Evolutionary conservation across 805 yeast species (phyloP).

Genomic region (Candida nonsorbophila): DNA sequence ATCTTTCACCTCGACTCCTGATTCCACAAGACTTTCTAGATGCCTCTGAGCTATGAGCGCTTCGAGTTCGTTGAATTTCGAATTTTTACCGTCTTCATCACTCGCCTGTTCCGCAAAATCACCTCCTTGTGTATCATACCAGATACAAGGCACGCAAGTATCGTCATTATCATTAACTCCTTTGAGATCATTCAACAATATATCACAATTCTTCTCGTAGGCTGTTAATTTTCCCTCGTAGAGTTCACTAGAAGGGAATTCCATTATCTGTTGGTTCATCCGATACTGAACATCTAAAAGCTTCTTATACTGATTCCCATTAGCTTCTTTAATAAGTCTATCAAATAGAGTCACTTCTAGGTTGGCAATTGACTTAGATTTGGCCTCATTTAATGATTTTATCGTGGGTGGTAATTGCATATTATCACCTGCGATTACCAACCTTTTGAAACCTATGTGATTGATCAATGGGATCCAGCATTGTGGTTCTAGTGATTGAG

Average conservation of each 20-base stretch:
- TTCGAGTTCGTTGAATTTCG: constrained; percentile 78
- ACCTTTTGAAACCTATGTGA: constrained; percentile 49
- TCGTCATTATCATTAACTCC: constrained; percentile 46
- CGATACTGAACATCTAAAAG: constrained; percentile 79
- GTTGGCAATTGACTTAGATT: constrained; percentile 34
- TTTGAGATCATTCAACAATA: constrained; percentile 49
- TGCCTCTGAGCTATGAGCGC: constrained; percentile 56
- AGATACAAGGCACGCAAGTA: constrained; percentile 51
- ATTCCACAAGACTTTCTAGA: constrained; percentile 41
- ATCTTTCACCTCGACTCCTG: constrained; percentile 48
- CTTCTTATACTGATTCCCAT: constrained; percentile 43
- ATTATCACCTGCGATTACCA: constrained; percentile 90
- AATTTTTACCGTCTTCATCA: constrained; percentile 28
- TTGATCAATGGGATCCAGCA: constrained; percentile 90
- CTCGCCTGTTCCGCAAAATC: constrained; percentile 57
- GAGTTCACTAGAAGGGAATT: constrained; percentile 63
- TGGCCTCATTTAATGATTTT: constrained; percentile 41
- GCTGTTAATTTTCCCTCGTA: constrained; percentile 65
- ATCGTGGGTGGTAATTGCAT: constrained; percentile 90
- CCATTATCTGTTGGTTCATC: constrained; percentile 77
- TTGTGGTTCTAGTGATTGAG: constrained; percentile 91
- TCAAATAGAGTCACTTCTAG: constrained; percentile 77
- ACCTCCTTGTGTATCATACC: constrained; percentile 95
- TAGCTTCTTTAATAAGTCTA: constrained; percentile 47
- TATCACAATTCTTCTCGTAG: constrained; percentile 48